A percentile compares a stretch with the other conserved stretches of the same genome.
Evolutionary conservation across 352 stramenopile species (phyloP).

Genomic region (Pythium aquatile): DNA sequence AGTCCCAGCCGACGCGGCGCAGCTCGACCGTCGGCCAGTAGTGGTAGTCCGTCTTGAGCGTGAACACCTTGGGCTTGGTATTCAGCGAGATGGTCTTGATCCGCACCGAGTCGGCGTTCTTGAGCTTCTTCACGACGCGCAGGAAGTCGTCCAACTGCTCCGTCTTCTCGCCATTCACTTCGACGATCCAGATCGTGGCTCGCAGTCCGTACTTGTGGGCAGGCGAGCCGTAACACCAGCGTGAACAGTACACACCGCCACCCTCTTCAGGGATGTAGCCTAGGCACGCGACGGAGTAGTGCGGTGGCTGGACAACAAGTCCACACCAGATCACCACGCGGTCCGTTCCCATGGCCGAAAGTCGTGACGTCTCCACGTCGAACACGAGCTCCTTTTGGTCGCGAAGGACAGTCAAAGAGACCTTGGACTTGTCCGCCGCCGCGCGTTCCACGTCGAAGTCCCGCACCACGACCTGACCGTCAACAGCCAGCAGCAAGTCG

Average conservation of each 20-base stretch:
- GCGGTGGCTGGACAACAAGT: conserved; percentile 88
- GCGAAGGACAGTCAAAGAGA: conserved; percentile 72
- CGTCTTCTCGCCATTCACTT: conserved; percentile 87
- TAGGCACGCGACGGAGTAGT: conserved; percentile 80
- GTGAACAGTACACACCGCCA: conserved; percentile 85
- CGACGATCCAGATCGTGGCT: conserved; percentile 90
- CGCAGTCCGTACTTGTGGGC: conserved; percentile 90
- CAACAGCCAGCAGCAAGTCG: conserved; percentile 83
- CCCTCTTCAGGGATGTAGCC: conserved; percentile 87
- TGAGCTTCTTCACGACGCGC: conserved; percentile 71
- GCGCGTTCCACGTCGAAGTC: conserved; percentile 78
- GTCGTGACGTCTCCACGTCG: conserved; percentile 49
- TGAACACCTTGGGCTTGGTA: conserved; percentile 87
- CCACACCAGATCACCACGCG: conserved; percentile 90
- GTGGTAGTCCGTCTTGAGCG: conserved; percentile 90
- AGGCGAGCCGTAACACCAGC: conserved; percentile 90
- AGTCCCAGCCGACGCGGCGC: conserved; percentile 56
- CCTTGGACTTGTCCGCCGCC: conserved; percentile 43
- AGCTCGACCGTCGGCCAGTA: conserved; percentile 91
- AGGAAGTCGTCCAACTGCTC: conserved; percentile 85
- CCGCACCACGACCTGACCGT: conserved; percentile 69
- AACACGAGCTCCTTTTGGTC: conserved; percentile 72
- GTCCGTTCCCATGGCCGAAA: conserved; percentile 83
- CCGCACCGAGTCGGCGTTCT: conserved; percentile 80
- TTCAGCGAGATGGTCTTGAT: conserved; percentile 91